phyloP scores from a whole-genome alignment of 2,329 filamentous ascomycete genomes.

The Sphaerulina musiva region DNA sequence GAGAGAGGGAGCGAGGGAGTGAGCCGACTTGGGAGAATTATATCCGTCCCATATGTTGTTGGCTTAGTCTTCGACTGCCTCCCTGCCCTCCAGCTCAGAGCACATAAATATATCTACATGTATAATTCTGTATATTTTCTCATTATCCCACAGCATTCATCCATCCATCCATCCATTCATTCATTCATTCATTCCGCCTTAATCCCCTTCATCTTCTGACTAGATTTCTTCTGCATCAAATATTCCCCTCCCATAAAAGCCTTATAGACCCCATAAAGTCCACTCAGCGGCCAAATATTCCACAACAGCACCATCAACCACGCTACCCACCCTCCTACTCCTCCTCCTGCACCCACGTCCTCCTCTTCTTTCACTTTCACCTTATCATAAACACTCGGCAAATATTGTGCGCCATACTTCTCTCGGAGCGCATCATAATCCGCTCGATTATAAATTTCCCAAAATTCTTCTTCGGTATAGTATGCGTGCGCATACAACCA shows the following conservation, averaged over 20 bases:
- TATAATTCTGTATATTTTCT: too few species aligned
- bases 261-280: slow-evolving; percentile 20
- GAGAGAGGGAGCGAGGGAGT: too few species aligned
- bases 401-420: slow-evolving; percentile 56
- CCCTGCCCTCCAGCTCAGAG: too few species aligned
- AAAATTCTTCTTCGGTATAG: slow-evolving; percentile 67
- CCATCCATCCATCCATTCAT: too few species aligned
- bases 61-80: too few species aligned
- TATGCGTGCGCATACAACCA: slow-evolving; percentile 85
- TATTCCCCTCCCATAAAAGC: slow-evolving; percentile 19
- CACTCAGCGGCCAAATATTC: slow-evolving; percentile 19
- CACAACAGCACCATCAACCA: slow-evolving; percentile 17
- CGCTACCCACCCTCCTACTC: neutral
- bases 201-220: neutral
- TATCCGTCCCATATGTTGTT: too few species aligned
- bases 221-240: slow-evolving; percentile 15
- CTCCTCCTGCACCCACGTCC: too few species aligned
- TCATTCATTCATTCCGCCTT: neutral
- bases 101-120: too few species aligned
- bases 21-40: too few species aligned
- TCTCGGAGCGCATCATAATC: slow-evolving; percentile 58
- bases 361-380: slow-evolving; percentile 45
- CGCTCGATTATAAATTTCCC: slow-evolving; percentile 53
- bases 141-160: too few species aligned
- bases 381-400: slow-evolving; percentile 67